A percentile compares a stretch with the other conserved stretches of the same genome.
Conservation (phyloP, 768 basidiomycete genomes). For the Roridomyces roridus region DNA sequence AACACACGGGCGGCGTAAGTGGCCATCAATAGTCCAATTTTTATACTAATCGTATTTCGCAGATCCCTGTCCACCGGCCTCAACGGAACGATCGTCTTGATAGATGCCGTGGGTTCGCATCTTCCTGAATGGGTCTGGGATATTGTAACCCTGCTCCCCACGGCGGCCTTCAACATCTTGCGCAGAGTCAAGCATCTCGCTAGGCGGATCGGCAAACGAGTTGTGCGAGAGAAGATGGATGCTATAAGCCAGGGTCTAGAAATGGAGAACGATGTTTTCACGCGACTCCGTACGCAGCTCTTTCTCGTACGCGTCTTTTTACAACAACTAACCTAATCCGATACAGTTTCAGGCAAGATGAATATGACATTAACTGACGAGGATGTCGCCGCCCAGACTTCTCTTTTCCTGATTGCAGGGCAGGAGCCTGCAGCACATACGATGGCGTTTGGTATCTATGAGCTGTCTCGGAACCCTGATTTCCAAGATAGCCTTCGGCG, state of each 20-base stretch:
- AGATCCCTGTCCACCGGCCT: constrained; percentile 3
- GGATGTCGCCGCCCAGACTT: constrained; percentile 9
- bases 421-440: constrained; percentile 20
- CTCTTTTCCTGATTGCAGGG: constrained; percentile 13
- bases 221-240: constrained; percentile 1
- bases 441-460: constrained; percentile 6
- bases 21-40: neutral
- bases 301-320: neutral
- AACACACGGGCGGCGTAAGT: neutral
- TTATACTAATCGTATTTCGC: neutral
- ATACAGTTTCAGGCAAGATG: neutral
- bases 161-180: neutral
- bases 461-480: constrained; percentile 8
- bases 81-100: neutral
- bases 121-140: neutral
- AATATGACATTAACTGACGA: constrained; percentile 12
- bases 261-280: neutral
- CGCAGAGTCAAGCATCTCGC: neutral
- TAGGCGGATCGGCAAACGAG: neutral
- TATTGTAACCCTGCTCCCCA: constrained; percentile 4
- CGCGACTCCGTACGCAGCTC: neutral
- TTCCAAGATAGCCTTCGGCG: constrained; percentile 8
- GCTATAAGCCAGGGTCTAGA: neutral
- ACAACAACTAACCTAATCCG: neutral
- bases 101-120: neutral